Evolutionary conservation across 352 stramenopile genomes (phyloP), one percentile per base, ranked within the genome.

Genomic region (Phytophthora cryptogea): DNA sequence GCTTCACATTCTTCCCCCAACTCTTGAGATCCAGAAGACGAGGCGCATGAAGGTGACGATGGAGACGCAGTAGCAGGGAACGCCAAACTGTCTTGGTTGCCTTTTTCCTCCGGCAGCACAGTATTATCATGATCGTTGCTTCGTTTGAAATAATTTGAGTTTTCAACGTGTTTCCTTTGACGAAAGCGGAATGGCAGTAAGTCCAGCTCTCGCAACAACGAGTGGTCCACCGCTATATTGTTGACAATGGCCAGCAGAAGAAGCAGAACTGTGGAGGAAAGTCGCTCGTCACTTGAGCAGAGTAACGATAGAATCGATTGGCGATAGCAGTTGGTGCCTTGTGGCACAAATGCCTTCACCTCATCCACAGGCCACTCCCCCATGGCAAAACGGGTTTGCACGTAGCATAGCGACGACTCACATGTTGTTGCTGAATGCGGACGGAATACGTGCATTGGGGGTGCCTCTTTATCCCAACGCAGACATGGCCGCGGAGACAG

Each of bases 321-420:
- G 7, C 80, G 78, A 53, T 88, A 88, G 44, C 67, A 88, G 54
- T 88, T 91, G 20, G 33, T 43, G 8, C 70, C 52, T 10, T 60
- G 54, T 0, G 70, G 39, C 8, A 74, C 62, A 56, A 94, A 91
- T 1, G 41, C 40, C n/a, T 80, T 68, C 26, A 93, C 79, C 46
- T 95, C 86, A 0, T 88, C 71, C 8, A 85, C 41, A 2, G 86
- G 83, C 86, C 86, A 95, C 45, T 94, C 84, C 27, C 86, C 86
- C 42, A 86, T 81, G 23, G 58, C 75, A 60, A 89, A 93, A 0
- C 84, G 80, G 7, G 82, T 93, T 59, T 93, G 78, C 28, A 93
- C 49, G 53, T 93, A 93, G 53, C 84, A 93, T 16, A 91, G 59
- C 2, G 79, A 77, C 23, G 82, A 88, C 27, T 88, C 70, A 50